These are phyloP conservation scores for Hortiboletus flavorubellus DNA, from an alignment of 768 basidiomycete species.

Conservation along the genomic window DNA sequence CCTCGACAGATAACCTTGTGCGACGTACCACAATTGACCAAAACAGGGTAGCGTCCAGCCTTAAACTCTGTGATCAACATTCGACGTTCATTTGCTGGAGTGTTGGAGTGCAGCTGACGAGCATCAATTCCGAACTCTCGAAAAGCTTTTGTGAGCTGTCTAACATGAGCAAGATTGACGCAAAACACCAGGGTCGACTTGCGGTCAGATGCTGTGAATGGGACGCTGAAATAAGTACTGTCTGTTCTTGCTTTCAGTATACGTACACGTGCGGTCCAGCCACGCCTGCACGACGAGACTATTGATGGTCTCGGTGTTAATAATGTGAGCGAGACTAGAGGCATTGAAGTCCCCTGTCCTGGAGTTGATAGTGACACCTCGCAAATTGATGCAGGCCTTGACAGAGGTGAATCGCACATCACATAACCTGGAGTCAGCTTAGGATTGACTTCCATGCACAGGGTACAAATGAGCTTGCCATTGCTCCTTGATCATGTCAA, in stretches of 20 bases:
- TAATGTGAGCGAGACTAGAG: constrained; percentile 69
- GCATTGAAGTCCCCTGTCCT: constrained; percentile 80
- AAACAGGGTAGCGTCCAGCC: constrained; percentile 72
- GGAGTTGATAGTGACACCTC: constrained; percentile 60
- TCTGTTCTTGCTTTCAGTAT: neutral
- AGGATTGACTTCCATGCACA: neutral
- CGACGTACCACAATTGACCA: constrained; percentile 81
- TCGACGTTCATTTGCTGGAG: constrained; percentile 60
- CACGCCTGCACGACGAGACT: constrained; percentile 77
- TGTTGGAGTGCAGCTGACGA: constrained; percentile 70
- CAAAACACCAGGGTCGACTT: constrained; percentile 94
- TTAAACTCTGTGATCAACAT: constrained; percentile 65
- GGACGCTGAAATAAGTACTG: neutral
- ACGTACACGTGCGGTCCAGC: constrained; percentile 78
- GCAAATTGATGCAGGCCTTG: constrained; percentile 67
- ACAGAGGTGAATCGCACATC: constrained; percentile 85
- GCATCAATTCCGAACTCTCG: constrained; percentile 79
- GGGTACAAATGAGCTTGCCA: constrained; percentile 49
- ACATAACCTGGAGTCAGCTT: constrained; percentile 59
- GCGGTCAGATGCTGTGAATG: constrained; percentile 44
- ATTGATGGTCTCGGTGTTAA: constrained; percentile 80
- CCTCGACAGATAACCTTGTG: neutral
- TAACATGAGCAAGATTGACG: constrained; percentile 79
- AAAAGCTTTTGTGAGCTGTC: constrained; percentile 68
- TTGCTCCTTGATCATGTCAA: constrained; percentile 90